Base-by-base conservation (phyloP, 2,329 filamentous ascomycete genomes). In the Lachnellula suecica region DNA sequence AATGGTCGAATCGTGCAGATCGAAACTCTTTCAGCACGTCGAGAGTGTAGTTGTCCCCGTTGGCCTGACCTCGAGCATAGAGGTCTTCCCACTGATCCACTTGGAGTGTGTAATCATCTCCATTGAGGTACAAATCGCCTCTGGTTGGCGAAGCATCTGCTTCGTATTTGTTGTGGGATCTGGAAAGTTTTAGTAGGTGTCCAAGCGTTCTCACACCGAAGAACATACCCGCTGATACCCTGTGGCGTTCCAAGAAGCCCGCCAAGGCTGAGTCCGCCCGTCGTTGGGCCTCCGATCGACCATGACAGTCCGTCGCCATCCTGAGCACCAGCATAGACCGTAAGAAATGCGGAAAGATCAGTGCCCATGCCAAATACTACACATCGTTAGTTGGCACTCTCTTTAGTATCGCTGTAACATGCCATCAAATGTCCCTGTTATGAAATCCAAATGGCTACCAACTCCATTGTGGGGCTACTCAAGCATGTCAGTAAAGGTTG, bases 101-200 rank as follows among this genome's bases (percentile, higher is more conserved):
- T 20, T 10, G 43, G 37, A 40, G 20, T n/a, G 3, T 31, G 19
- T 19, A 44, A 20, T 27, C 24, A 27, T 47, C 58, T 55, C 59
- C 63, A 57, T 63, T 59, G 51, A 60, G 59, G 62, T 82, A 82
- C 0, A 83, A 65, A 52, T 82, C 79, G 31, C 74, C 72, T 2
- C 79, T 73, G 0, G 78, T 80, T 41, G 73, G 71, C 40, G 78
- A 81, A 0, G 70, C 75, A 63, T 83, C 79, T 0, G 74, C 68
- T 67, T 83, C 79, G 59, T 81, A 77, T 50, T 76, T 74, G 62
- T 81, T 81, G 63, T 83, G 80, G 3, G 74, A 74, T n/a, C 75
- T 75, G 13, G 66, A 66, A 2, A 82, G 37, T 10, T 11, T 40
- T 19, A 40, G 37, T 19, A 13, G 37, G 37, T 20, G 20, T 9